Evolutionary conservation across 495 filamentous ascomycete species (phyloP), one percentile per base, ranked within the genome.

Genomic region (Penicillium manginii): DNA sequence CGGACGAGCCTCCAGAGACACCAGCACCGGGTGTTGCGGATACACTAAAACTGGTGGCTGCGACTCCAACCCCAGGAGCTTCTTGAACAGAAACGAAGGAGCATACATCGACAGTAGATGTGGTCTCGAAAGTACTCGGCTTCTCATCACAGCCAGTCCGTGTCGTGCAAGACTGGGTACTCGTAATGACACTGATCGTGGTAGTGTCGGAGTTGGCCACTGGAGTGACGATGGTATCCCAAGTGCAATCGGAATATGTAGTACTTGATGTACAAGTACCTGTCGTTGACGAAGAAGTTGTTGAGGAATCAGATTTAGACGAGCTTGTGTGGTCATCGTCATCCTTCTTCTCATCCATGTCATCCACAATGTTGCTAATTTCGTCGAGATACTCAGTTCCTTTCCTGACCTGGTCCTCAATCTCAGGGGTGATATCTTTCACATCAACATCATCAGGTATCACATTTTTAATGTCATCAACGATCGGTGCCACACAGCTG

Each of bases 311-410:
- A 23, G 23, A 23, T 23, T 23, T 17, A 26, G 47, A 50, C 19
- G 47, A 50, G 19, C 23, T 23, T 23, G 15, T 50, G 10, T 50
- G 19, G 12, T 50, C n/a, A 3, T 31, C 6, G 21, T 50, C 47
- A 12, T 50, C 21, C 21, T 50, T 7, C 47, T 50, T 50, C 3
- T 31, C 29, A 14, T 50, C 47, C 47, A 50, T 22, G 11, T 31
- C 7, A 12, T 22, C 26, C 2, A 50, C 47, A 17, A 50, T 50
- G 23, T 50, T 29, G n/a, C 47, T 50, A 21, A 50, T 50, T 17
- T 50, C 47, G 12, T 50, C 23, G 18, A 50, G 47, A 31, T 50
- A 50, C 47, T 50, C 47, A 31, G 47, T n/a, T 15, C 47, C 47
- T 31, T 50, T 50, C 47, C 31, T 50, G 21, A 50, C n/a, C 15